Conservation (phyloP, 1,139 yeast genomes). For the Suhomyces taliae region DNA sequence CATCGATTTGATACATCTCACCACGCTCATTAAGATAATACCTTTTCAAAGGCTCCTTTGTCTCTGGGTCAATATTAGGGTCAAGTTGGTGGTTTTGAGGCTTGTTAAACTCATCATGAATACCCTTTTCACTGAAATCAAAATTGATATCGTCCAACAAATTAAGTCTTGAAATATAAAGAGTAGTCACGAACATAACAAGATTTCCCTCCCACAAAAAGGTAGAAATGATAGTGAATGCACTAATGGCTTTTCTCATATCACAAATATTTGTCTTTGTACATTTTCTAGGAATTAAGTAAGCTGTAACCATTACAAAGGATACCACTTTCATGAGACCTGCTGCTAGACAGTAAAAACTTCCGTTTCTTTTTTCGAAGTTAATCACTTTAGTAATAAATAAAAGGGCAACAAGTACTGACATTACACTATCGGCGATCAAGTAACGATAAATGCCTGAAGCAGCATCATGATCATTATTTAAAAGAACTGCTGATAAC, state of each 20-base stretch:
- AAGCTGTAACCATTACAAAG: constrained; percentile 31
- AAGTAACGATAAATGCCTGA: constrained; percentile 36
- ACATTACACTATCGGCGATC: constrained; percentile 39
- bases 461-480: constrained; percentile 23
- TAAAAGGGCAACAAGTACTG: constrained; percentile 34
- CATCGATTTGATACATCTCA: constrained; percentile 37
- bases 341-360: constrained; percentile 42
- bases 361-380: constrained; percentile 44
- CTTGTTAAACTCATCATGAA: constrained; percentile 10
- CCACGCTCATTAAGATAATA: constrained; percentile 35
- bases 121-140: constrained; percentile 31
- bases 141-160: constrained; percentile 38
- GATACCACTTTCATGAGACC: constrained; percentile 34
- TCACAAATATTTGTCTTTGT: constrained; percentile 25
- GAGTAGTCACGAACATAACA: constrained; percentile 42
- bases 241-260: constrained; percentile 38
- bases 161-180: constrained; percentile 42
- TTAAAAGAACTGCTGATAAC: constrained; percentile 28
- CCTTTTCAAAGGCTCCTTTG: constrained; percentile 22
- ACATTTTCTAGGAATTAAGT: constrained; percentile 28
- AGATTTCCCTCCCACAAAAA: constrained; percentile 42
- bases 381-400: constrained; percentile 38
- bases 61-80: constrained; percentile 7
- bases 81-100: constrained; percentile 1
- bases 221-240: constrained; percentile 40